Conservation (phyloP, 768 basidiomycete species). For the Sarcodon aspratus region DNA sequence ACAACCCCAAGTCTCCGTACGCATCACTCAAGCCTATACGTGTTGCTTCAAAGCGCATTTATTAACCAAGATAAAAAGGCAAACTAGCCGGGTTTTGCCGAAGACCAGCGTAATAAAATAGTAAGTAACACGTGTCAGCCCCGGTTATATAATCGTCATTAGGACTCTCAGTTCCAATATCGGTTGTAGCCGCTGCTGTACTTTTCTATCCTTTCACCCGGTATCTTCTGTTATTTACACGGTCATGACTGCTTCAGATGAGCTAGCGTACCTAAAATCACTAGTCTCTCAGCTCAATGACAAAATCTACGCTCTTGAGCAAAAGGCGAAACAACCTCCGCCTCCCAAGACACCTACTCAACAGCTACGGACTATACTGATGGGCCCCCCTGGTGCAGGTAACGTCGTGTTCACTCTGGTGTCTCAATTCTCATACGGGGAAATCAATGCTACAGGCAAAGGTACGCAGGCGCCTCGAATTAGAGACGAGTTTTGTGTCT, state of each 20-base stretch:
- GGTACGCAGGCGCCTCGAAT: slow-evolving; percentile 96
- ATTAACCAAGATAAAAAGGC: too few species aligned
- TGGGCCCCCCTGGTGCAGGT: slow-evolving; percentile 98
- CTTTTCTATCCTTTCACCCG: too few species aligned
- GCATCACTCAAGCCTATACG: too few species aligned
- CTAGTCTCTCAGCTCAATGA: slow-evolving; percentile 85
- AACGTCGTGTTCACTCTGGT: slow-evolving; percentile 12
- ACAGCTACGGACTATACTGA: slow-evolving; percentile 82
- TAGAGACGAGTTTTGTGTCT: slow-evolving; percentile 87
- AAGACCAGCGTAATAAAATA: too few species aligned
- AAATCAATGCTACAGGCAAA: slow-evolving; percentile 53
- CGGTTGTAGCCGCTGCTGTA: too few species aligned
- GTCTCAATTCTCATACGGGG: slow-evolving; percentile 1
- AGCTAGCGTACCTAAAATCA: slow-evolving; percentile 90
- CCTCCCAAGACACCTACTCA: slow-evolving; percentile 51
- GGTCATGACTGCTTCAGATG: slow-evolving; percentile 54
- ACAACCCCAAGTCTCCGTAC: too few species aligned
- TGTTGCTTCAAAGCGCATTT: too few species aligned
- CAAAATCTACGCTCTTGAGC: slow-evolving; percentile 78
- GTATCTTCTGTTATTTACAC: background rate
- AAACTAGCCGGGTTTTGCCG: too few species aligned
- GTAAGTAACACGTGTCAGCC: too few species aligned
- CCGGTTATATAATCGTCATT: too few species aligned
- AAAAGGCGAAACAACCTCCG: slow-evolving; percentile 40
- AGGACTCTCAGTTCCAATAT: too few species aligned